Evolutionary conservation across 352 stramenopile species (phyloP).

Genomic region (Globisporangium orthogonon): DNA sequence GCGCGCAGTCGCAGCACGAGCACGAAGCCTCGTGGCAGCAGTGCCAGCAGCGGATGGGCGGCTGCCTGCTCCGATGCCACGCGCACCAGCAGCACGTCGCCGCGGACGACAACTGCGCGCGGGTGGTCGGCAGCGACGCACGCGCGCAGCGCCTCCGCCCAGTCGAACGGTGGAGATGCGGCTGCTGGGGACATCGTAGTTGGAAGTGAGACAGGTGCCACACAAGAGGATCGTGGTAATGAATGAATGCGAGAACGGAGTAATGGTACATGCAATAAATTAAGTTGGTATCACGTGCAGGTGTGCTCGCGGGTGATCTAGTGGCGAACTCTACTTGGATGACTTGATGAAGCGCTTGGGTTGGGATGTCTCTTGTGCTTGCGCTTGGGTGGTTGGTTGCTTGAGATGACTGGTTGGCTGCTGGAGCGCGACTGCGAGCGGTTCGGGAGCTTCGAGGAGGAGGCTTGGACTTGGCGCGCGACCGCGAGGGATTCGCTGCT

Average conservation of each 20-base stretch:
- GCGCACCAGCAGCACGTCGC: constrained; percentile 9
- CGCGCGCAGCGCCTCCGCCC: constrained; percentile 4
- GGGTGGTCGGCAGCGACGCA: background rate
- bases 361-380: background rate
- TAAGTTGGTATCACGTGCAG: too few species aligned
- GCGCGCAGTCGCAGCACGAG: constrained; percentile 9
- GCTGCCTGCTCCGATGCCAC: constrained; percentile 3
- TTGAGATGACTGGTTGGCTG: background rate
- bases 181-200: background rate
- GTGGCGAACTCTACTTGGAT: too few species aligned
- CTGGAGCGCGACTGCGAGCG: constrained; percentile 10
- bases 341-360: too few species aligned
- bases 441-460: constrained; percentile 1
- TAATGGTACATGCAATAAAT: too few species aligned
- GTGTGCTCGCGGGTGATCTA: too few species aligned
- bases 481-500: constrained; percentile 15
- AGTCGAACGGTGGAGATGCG: background rate
- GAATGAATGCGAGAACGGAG: too few species aligned
- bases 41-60: constrained; percentile 15
- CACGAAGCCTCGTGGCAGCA: constrained; percentile 8
- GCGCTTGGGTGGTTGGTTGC: background rate
- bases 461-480: constrained; percentile 2
- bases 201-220: background rate
- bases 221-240: too few species aligned
- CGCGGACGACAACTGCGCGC: constrained; percentile 1